Base-by-base conservation (phyloP, 768 basidiomycete genomes). In the Mrakia frigida region DNA sequence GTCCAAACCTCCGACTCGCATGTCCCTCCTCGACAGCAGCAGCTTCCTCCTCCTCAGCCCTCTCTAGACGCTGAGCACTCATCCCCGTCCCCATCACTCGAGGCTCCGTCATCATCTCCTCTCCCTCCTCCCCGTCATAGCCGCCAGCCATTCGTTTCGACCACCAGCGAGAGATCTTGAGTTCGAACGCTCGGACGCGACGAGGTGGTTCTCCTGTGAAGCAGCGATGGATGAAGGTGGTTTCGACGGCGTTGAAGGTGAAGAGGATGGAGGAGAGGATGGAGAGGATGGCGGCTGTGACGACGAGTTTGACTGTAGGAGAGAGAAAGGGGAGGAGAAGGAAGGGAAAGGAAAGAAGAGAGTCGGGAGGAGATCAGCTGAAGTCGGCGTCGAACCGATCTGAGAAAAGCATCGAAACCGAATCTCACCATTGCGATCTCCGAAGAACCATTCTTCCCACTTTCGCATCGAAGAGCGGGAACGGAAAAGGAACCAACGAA, bases 261-360 rank as follows among this genome's bases (percentile, higher is more conserved):
- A 39, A 68, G 23, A 68, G 65, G 6, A 68, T 23, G 37, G 65
- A 68, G 25, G 65, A 68, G 25, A 39, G 25, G 65, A 39, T 39
- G 65, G 65, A 39, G 37, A 68, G 65, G 65, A 68, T 18, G 37
- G 65, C 65, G 35, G 65, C 65, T 1, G 65, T 39, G 33, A 39
- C 39, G 65, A 68, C 65, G 65, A 68, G 65, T 39, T 68, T 68
- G 37, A 68, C 65, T 65, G 63, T 7, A 63, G 21, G 18, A 6
- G 10, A 33, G 21, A 28, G 31, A 31, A 28, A 35, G 16, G n/a
- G n/a, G 63, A 65, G 14, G 5, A 4, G 37, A 37, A 21, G 63
- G 31, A 33, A 65, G 31, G 35, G 37, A 18, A 21, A 39, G 63
- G 23, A 23, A 23, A 6, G 33, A 18, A 21, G 18, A 35, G n/a